Evolutionary conservation across 177 flowering plant species (phyloP).

Genomic region (Tripterygium wilfordii): DNA sequence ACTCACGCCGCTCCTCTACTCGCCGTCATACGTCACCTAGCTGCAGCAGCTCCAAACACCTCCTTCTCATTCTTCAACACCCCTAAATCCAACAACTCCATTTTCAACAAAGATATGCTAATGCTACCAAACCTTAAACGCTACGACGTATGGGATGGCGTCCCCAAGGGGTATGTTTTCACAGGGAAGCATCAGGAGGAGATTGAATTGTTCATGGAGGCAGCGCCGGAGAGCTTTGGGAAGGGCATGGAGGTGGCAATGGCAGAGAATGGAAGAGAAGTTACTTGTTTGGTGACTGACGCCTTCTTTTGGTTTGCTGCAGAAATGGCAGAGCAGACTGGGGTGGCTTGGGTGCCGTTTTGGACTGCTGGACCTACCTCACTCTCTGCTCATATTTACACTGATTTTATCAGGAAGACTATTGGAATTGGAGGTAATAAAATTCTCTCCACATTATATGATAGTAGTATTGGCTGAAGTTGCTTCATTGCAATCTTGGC

Average conservation of each 20-base stretch:
- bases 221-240: slow-evolving; percentile 22
- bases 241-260: slow-evolving; percentile 25
- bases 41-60: slow-evolving; percentile 27
- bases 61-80: slow-evolving; percentile 63
- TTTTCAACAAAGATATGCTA: slow-evolving; percentile 9
- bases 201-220: slow-evolving; percentile 40
- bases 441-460: neutral
- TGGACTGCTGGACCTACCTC: slow-evolving; percentile 33
- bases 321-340: slow-evolving; percentile 36
- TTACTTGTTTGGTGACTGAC: slow-evolving; percentile 47
- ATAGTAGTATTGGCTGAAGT: no score
- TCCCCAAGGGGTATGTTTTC: slow-evolving; percentile 27
- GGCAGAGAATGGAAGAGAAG: slow-evolving; percentile 23
- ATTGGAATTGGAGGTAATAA: slow-evolving; percentile 14
- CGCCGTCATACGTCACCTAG: slow-evolving; percentile 23
- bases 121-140: slow-evolving; percentile 16
- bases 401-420: slow-evolving; percentile 27
- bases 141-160: slow-evolving; percentile 36
- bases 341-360: slow-evolving; percentile 38
- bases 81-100: slow-evolving; percentile 27
- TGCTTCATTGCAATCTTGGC: no score
- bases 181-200: slow-evolving; percentile 31
- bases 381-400: slow-evolving; percentile 30
- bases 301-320: slow-evolving; percentile 45
- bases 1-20: slow-evolving; percentile 34